phyloP scores from a whole-genome alignment of 1,139 yeast species.

The Saccharomyces hybrid region DNA sequence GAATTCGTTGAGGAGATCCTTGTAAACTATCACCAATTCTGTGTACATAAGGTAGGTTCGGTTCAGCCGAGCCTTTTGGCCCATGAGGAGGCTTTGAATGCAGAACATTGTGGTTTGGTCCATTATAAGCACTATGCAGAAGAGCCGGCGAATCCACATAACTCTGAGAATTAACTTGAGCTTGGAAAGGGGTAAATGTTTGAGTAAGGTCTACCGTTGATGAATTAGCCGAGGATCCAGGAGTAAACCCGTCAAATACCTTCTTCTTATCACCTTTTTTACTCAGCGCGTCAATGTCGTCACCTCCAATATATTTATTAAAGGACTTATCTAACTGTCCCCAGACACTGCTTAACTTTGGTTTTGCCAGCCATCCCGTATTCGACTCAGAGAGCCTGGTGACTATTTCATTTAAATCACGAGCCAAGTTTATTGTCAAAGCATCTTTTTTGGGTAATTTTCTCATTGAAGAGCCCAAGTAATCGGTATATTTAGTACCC shows the following conservation, averaged over 20 bases:
- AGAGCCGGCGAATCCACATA: slow-evolving; percentile 3
- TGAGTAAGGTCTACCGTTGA: slow-evolving; percentile 27
- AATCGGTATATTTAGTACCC: slow-evolving; percentile 28
- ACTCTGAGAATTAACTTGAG: slow-evolving; percentile 2
- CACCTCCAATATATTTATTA: slow-evolving; percentile 81
- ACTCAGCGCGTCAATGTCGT: slow-evolving; percentile 42
- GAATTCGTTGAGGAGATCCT: slow-evolving; percentile 13
- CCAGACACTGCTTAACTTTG: slow-evolving; percentile 80
- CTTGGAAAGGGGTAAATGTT: slow-evolving; percentile 15
- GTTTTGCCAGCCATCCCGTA: slow-evolving; percentile 48
- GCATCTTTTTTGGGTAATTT: slow-evolving; percentile 21
- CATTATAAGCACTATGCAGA: slow-evolving; percentile 1
- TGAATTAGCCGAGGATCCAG: slow-evolving; percentile 39
- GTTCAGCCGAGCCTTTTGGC: background rate
- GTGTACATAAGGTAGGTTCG: background rate
- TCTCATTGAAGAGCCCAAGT: slow-evolving; percentile 17
- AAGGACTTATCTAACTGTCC: slow-evolving; percentile 72
- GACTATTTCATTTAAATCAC: slow-evolving; percentile 19
- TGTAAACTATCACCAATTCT: slow-evolving; percentile 11
- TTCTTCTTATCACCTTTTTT: slow-evolving; percentile 36
- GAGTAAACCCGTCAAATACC: slow-evolving; percentile 68
- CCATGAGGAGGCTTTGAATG: background rate
- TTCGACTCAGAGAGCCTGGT: slow-evolving; percentile 21
- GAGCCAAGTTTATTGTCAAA: slow-evolving; percentile 15
- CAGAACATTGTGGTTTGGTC: slow-evolving; percentile 2